Percentiles rank a stretch among this genome's conserved stretches.
phyloP scores from a whole-genome alignment of 768 basidiomycete species.

The Suillus spraguei region DNA sequence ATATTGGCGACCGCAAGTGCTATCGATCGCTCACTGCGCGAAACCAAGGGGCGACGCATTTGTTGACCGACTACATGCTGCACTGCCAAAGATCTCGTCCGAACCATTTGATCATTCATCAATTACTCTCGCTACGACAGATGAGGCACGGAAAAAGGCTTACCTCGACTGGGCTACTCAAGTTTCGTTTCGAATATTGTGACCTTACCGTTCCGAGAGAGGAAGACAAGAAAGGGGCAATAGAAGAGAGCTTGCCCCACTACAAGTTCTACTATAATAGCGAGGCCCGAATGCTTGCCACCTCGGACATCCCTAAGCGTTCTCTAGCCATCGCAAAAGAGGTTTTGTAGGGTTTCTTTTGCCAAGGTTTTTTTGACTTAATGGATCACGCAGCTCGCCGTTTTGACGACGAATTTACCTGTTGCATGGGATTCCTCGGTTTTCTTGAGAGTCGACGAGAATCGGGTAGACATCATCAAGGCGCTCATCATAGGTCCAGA shows the following conservation, averaged over 20 bases:
- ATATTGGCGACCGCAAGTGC: slow-evolving; percentile 81
- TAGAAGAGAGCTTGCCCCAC: slow-evolving; percentile 56
- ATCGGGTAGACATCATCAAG: slow-evolving; percentile 89
- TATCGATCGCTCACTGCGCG: slow-evolving; percentile 85
- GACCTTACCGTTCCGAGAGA: slow-evolving; percentile 63
- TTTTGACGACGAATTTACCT: slow-evolving; percentile 92
- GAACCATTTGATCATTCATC: slow-evolving; percentile 43
- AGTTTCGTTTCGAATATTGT: slow-evolving; percentile 89
- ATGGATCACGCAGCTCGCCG: slow-evolving; percentile 67
- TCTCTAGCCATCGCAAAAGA: slow-evolving; percentile 96
- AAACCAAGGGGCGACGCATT: slow-evolving; percentile 91
- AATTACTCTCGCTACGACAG: slow-evolving; percentile 51
- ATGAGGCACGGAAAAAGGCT: slow-evolving; percentile 65
- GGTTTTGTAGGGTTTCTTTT: slow-evolving; percentile 40
- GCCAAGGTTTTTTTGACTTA: slow-evolving; percentile 14
- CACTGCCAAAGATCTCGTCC: slow-evolving; percentile 73
- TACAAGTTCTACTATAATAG: slow-evolving; percentile 84
- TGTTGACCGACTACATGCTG: slow-evolving; percentile 73
- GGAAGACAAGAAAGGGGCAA: slow-evolving; percentile 15
- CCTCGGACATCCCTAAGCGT: slow-evolving; percentile 86
- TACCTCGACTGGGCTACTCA: slow-evolving; percentile 86
- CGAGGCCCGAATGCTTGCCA: slow-evolving; percentile 82
- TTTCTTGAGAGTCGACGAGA: slow-evolving; percentile 91
- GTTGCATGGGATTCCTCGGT: slow-evolving; percentile 94
- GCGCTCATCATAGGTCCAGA: slow-evolving; percentile 92